A percentile compares a stretch with the other conserved stretches of the same genome.
These are phyloP conservation scores for Sicyos edulis DNA, from an alignment of 306 rosid species.

Conservation along the genomic window DNA sequence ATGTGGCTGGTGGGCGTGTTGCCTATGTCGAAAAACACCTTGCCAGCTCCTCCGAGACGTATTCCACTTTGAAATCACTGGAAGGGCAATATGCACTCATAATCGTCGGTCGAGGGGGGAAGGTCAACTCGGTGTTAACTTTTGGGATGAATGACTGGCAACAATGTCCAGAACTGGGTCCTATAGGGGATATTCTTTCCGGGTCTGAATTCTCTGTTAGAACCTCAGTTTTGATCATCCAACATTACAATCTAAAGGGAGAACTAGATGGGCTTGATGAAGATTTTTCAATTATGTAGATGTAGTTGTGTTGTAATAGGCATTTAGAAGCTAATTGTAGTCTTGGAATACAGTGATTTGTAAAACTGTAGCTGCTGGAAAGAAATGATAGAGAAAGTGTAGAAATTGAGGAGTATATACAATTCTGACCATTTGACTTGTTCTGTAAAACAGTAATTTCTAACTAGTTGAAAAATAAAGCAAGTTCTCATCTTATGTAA, in stretches of 20 bases:
- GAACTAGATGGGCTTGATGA: slow-evolving; percentile 88
- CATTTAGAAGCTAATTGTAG: slow-evolving; percentile 21
- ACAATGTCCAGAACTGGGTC: slow-evolving; percentile 87
- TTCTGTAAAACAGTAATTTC: slow-evolving; percentile 14
- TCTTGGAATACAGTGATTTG: slow-evolving; percentile 8
- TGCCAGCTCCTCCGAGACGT: slow-evolving; percentile 67
- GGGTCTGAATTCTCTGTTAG: slow-evolving; percentile 63
- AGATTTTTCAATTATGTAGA: slow-evolving; percentile 63
- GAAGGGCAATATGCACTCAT: slow-evolving; percentile 74
- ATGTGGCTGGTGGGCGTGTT: slow-evolving; percentile 47
- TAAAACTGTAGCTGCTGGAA: slow-evolving; percentile 26
- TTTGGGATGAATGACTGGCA: slow-evolving; percentile 93
- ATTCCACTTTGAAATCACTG: slow-evolving; percentile 53
- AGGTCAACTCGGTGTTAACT: slow-evolving; percentile 62
- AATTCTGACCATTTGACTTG: not conserved
- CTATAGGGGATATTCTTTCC: slow-evolving; percentile 89
- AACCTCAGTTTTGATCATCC: slow-evolving; percentile 72
- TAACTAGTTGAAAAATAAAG: not conserved
- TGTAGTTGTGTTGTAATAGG: slow-evolving; percentile 6
- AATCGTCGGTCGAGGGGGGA: slow-evolving; percentile 75
- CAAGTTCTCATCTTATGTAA: not conserved
- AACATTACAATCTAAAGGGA: slow-evolving; percentile 62
- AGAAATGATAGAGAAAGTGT: slow-evolving; percentile 28
- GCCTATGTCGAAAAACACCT: slow-evolving; percentile 70
- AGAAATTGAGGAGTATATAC: slow-evolving; percentile 23